These are phyloP conservation scores for Colletotrichum echinochloae DNA, from an alignment of 2,329 filamentous ascomycete species.

Conservation along the genomic window DNA sequence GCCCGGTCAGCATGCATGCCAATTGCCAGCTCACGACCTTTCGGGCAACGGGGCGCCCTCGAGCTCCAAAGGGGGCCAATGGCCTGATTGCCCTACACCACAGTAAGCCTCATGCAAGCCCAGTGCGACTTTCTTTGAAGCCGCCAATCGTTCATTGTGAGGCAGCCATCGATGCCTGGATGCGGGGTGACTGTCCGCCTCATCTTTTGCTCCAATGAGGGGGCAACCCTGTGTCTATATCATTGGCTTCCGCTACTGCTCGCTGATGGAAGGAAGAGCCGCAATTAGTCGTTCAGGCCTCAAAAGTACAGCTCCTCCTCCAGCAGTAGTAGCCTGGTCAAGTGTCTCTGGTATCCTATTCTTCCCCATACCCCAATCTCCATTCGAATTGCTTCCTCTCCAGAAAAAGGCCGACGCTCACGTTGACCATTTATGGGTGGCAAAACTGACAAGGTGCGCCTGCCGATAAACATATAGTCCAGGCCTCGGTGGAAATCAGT, in stretches of 20 bases:
- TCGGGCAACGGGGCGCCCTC: constrained; percentile 29
- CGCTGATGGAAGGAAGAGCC: constrained; percentile 7
- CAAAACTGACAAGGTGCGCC: constrained; percentile 28
- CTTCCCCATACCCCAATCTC: neutral
- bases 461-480: neutral
- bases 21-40: constrained; percentile 2
- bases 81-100: constrained; percentile 29
- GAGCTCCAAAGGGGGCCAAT: constrained; percentile 7
- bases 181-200: constrained; percentile 21
- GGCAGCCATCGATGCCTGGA: neutral
- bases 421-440: constrained; percentile 15
- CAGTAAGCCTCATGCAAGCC: constrained; percentile 20
- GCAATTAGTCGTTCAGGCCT: neutral
- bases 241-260: constrained; percentile 1
- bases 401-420: neutral
- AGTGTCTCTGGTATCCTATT: neutral
- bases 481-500: no score
- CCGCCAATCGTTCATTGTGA: constrained; percentile 22
- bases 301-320: neutral
- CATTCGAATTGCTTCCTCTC: neutral
- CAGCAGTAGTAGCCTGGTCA: neutral
- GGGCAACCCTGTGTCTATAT: neutral
- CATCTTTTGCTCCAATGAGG: constrained; percentile 14
- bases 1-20: constrained; percentile 22
- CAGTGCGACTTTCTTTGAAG: neutral